These are phyloP conservation scores for Neofusicoccum kwambonambiense DNA, from an alignment of 2,329 filamentous ascomycete species.

Conservation along the genomic window DNA sequence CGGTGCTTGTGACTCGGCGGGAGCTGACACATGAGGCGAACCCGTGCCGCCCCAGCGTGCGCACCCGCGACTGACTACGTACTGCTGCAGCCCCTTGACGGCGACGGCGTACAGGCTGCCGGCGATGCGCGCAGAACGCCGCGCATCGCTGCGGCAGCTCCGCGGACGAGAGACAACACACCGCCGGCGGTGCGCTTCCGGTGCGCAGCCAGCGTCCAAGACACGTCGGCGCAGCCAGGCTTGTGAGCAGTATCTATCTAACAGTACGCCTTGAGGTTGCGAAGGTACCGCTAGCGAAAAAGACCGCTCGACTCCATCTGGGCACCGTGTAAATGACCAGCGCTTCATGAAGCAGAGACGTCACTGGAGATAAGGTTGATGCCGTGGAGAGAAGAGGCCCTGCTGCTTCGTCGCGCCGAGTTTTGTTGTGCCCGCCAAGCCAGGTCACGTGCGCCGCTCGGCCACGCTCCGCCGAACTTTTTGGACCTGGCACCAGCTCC, in stretches of 20 bases:
- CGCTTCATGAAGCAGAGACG: slow-evolving; percentile 57
- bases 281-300: slow-evolving; percentile 98
- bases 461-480: slow-evolving; percentile 25
- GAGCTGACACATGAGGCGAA: slow-evolving; percentile 7
- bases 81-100: neutral
- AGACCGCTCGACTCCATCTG: slow-evolving; percentile 77
- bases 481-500: slow-evolving; percentile 17
- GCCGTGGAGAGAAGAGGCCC: slow-evolving; percentile 55
- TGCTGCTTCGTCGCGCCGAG: slow-evolving; percentile 19
- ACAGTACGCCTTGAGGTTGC: slow-evolving; percentile 72
- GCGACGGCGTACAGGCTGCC: no score
- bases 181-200: neutral
- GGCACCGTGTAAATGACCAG: slow-evolving; percentile 91
- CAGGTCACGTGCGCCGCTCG: slow-evolving; percentile 25
- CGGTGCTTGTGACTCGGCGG: neutral
- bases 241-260: slow-evolving; percentile 97
- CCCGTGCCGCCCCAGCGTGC: neutral
- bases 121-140: no score
- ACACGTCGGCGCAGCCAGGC: slow-evolving; percentile 11
- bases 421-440: slow-evolving; percentile 24
- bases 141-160: no score
- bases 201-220: no score
- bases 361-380: slow-evolving; percentile 92
- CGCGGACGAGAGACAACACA: neutral
- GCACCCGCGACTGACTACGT: neutral